A percentile compares a stretch with the other conserved stretches of the same genome.
Conservation (phyloP, 345 rosid genomes). For the Aethionema arabicum region DNA sequence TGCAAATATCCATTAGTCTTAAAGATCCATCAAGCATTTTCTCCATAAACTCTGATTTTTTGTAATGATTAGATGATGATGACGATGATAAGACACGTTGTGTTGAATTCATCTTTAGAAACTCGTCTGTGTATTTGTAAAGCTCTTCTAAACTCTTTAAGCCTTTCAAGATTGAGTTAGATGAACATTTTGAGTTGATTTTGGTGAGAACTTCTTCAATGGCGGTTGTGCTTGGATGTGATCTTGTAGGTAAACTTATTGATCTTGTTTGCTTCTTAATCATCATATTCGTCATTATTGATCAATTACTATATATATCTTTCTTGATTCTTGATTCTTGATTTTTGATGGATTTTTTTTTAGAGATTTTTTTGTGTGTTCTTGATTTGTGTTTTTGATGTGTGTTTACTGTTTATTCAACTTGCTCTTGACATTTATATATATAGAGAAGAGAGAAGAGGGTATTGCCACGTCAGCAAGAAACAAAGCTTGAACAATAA, state of each 20-base stretch:
- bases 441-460: constrained; percentile 25
- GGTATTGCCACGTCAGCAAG: constrained; percentile 33
- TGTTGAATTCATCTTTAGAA: constrained; percentile 58
- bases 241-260: constrained; percentile 69
- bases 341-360: constrained; percentile 2
- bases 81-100: constrained; percentile 52
- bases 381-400: too few species aligned
- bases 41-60: constrained; percentile 39
- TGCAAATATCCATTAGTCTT: constrained; percentile 59
- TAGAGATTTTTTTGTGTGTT: too few species aligned
- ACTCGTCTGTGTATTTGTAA: constrained; percentile 45
- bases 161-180: constrained; percentile 38
- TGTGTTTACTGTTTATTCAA: constrained; percentile 3
- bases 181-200: constrained; percentile 41
- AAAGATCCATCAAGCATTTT: constrained; percentile 61
- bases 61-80: constrained; percentile 23
- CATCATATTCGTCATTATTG: constrained; percentile 36
- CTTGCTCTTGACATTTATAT: constrained; percentile 18
- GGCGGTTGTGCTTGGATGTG: constrained; percentile 55
- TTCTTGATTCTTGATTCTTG: neutral
- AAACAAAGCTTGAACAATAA: constrained; percentile 38
- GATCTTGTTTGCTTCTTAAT: constrained; percentile 50
- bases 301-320: constrained; percentile 4
- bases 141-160: constrained; percentile 52
- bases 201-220: constrained; percentile 54